A percentile compares a stretch with the other conserved stretches of the same genome.
Conservation (phyloP, 2,329 filamentous ascomycete genomes). For the Paecilomyces variotii region DNA sequence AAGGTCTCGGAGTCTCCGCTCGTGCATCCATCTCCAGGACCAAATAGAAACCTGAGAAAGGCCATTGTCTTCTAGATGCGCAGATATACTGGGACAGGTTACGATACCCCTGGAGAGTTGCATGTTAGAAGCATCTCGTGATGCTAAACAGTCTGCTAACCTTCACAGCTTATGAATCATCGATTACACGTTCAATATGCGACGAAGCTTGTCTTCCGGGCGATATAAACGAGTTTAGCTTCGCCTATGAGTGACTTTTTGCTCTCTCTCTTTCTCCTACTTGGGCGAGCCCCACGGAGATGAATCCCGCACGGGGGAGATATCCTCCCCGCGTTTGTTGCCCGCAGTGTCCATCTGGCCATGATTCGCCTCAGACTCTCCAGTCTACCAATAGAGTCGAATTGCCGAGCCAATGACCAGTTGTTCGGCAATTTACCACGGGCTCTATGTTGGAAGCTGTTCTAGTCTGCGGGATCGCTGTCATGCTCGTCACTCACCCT, state of each 20-base stretch:
- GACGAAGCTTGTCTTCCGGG: background rate
- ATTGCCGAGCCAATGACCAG: background rate
- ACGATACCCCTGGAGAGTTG: background rate
- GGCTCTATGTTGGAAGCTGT: background rate
- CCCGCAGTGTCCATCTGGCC: background rate
- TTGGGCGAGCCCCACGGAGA: background rate
- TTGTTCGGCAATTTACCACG: background rate
- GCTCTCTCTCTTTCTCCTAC: background rate
- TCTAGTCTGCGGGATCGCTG: background rate
- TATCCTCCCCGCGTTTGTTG: background rate
- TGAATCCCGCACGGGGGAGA: background rate
- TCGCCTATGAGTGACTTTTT: background rate
- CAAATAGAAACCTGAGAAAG: background rate
- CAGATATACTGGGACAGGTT: background rate
- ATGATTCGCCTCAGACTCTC: background rate
- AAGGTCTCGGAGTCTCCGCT: background rate
- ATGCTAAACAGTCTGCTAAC: background rate
- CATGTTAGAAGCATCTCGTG: background rate
- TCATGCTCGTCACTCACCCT: background rate
- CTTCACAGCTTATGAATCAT: background rate
- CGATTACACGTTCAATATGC: background rate
- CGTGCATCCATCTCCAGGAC: background rate
- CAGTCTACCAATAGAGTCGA: background rate
- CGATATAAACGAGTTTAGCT: background rate
- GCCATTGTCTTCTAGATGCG: background rate